Base-by-base conservation (phyloP, 495 filamentous ascomycete species). In the Daldinia loculata region DNA sequence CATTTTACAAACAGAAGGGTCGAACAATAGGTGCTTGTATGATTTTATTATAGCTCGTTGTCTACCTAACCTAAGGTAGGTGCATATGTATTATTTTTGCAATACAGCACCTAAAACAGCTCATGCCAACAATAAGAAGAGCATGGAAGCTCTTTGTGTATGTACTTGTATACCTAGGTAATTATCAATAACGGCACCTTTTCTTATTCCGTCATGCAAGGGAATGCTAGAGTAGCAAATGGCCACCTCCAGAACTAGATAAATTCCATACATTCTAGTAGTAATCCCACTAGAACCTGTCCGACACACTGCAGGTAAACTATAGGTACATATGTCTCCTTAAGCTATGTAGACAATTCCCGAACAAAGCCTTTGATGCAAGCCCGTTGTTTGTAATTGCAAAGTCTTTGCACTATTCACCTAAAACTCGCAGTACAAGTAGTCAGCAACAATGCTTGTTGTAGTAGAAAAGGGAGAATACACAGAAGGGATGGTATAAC, bases 381-480 rank as follows among this genome's bases (percentile, higher is more conserved):
- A 39, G 14, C 36, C n/a, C 14, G 24, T 60, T 30, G 22, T 43
- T 17, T 9, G 11, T 24, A 17, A 60, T 61, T 41, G 12, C 17
- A 15, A 26, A 22, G 29, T 15, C 50, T 56, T 15, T 3, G 7
- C 15, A 29, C 14, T 8, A 5, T 11, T 17, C 30, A 30, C 29
- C 27, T 56, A 36, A 36, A 56, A 19, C 26, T 19, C 24, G 17
- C 30, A 19, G n/a, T 36, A 36, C 17, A 19, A 30, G 15, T 19
- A 22, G 53, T 71, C 56, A 71, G 69, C 43, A 43, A 53, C 14
- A 8, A 43, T 22, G 27, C 2, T 41, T 41, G 17, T 1, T 24
- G 17, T 39, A 17, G 6, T 30, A 8, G 22, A 27, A 15, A 56
- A 27, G 12, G 14, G 12, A 30, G 6, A 32, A 32, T 61, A 34